Evolutionary conservation across 257 asterid genomes (phyloP).

Genomic region (Salvia miltiorrhiza): DNA sequence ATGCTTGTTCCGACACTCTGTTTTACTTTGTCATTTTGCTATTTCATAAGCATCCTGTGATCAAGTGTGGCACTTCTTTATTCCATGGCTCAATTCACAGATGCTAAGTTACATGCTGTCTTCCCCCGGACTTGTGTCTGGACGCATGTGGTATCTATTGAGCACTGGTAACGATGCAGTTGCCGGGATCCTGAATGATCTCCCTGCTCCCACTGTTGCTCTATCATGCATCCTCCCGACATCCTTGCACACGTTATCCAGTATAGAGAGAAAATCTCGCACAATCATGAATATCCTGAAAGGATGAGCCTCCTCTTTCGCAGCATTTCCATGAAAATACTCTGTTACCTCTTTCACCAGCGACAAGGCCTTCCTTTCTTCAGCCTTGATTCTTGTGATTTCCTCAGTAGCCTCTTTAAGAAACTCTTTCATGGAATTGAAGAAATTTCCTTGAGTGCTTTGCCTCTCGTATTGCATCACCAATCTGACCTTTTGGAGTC

Average conservation of each 20-base stretch:
- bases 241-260: constrained; percentile 85
- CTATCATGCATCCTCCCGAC: constrained; percentile 78
- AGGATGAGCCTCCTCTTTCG: constrained; percentile 96
- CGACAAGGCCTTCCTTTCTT: constrained; percentile 56
- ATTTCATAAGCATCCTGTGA: background rate
- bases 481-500: constrained; percentile 68
- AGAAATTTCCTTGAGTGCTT: constrained; percentile 57
- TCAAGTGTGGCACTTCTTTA: background rate
- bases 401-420: constrained; percentile 63
- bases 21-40: background rate
- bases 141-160: constrained; percentile 47
- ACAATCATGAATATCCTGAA: constrained; percentile 82
- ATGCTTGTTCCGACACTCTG: background rate
- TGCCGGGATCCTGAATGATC: constrained; percentile 77
- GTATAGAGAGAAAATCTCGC: constrained; percentile 70
- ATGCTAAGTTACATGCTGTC: constrained; percentile 33
- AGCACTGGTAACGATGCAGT: constrained; percentile 63
- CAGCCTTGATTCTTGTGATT: constrained; percentile 52
- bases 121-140: constrained; percentile 31
- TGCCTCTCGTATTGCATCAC: constrained; percentile 56
- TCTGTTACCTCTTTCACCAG: constrained; percentile 79
- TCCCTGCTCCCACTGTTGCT: constrained; percentile 68
- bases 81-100: background rate
- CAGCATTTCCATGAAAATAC: constrained; percentile 91
- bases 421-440: constrained; percentile 65